Base-by-base conservation (phyloP, 768 basidiomycete genomes). In the Boletus vinaceobasis region DNA sequence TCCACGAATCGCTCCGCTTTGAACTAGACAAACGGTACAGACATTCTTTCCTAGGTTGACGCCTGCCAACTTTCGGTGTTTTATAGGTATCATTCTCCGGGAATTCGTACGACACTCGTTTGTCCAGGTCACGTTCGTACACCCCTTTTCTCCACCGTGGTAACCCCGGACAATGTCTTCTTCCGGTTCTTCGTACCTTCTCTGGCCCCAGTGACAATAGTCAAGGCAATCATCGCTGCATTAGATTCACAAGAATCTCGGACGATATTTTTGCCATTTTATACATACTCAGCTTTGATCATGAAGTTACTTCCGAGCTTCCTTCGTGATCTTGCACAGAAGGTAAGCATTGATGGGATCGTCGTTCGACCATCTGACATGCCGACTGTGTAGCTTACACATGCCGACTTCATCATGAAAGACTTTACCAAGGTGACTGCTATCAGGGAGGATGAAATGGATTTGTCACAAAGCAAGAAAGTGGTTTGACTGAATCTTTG, bases 41-140 rank as follows among this genome's bases (percentile, higher is more conserved):
- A n/a, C 5, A 50, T 45, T 36, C 36, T 36, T 37, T n/a, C 17
- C 42, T n/a, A 3, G 2, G 26, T 48, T n/a, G n/a, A 36, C 19
- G 13, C 23, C 26, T 39, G 19, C 14, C 48, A 43, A 56, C 11
- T 37, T 52, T 26, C 47, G 52, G 8, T 50, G 45, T 39, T 7
- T 54, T 39, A 27, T 57, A 86, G 87, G n/a, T 88, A 93, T 73
- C 74, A 82, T 37, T 77, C 84, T 31, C 89, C 88, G 1, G 69
- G 75, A 40, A 84, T 99, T 70, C 87, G 91, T n/a, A 96, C 93
- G 10, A 94, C 93, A 3, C 78, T 98, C 21, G 72, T 98, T 55
- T 77, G 86, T 50, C 87, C 96, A 1, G 90, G 91, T 2, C 88
- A 91, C 67, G 76, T 93, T 63, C 70, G 78, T 42, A 96, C 95